Evolutionary conservation across 768 basidiomycete species (phyloP).

Genomic region (Exsudoporus frostii): DNA sequence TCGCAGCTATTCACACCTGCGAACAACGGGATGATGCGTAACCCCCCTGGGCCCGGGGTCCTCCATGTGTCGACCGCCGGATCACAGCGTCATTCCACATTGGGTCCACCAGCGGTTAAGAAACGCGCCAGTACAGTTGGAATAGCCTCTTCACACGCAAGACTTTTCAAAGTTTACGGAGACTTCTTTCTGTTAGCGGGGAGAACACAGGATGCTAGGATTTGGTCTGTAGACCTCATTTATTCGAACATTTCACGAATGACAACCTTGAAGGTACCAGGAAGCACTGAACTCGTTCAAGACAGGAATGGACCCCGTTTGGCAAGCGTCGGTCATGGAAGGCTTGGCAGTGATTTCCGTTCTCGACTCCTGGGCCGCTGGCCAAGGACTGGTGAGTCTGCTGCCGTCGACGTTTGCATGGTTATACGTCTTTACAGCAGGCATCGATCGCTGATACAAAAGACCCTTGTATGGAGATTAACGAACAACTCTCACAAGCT

Average conservation of each 20-base stretch:
- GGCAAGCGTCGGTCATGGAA: constrained; percentile 89
- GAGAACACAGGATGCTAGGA: constrained; percentile 73
- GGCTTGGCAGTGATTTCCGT: constrained; percentile 76
- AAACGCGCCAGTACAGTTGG: constrained; percentile 65
- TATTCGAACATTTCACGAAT: constrained; percentile 9
- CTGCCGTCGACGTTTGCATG: not conserved
- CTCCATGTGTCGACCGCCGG: constrained; percentile 18
- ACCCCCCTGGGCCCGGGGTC: constrained; percentile 40
- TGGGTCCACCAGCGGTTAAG: constrained; percentile 43
- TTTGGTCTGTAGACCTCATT: constrained; percentile 55
- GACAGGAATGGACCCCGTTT: constrained; percentile 69
- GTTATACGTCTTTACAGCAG: constrained; percentile 41
- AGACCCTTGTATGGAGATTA: constrained; percentile 75
- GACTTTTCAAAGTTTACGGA: constrained; percentile 83
- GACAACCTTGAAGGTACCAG: constrained; percentile 59
- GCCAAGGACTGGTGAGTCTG: constrained; percentile 64
- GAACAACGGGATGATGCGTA: constrained; percentile 48
- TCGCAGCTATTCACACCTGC: constrained; percentile 19
- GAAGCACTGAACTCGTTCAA: constrained; percentile 82
- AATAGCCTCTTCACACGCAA: constrained; percentile 74
- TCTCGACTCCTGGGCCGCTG: constrained; percentile 80
- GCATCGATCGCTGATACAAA: constrained; percentile 47
- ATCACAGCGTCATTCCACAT: constrained; percentile 48
- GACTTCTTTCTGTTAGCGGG: constrained; percentile 89
- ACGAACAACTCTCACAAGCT: constrained; percentile 71